Evolutionary conservation across 1,284 basidiomycete genomes (phyloP).

Genomic region (Ceratobasidium papillatum): DNA sequence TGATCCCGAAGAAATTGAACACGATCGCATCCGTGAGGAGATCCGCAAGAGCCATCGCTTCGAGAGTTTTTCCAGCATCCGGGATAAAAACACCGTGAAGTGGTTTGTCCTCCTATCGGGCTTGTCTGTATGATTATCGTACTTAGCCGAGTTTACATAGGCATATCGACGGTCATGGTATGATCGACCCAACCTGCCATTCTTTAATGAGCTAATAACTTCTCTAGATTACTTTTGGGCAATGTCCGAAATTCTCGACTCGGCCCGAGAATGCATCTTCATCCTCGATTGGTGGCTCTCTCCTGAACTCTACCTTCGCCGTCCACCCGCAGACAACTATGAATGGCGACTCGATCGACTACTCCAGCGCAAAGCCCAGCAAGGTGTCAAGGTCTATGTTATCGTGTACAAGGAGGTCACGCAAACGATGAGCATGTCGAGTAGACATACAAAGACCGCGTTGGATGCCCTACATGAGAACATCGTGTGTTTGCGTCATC

Average conservation of each 20-base stretch:
- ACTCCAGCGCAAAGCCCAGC: conserved; percentile 84
- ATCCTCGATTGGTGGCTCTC: conserved; percentile 89
- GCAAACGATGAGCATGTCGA: conserved; percentile 88
- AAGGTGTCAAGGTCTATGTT: conserved; percentile 90
- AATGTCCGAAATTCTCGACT: conserved; percentile 85
- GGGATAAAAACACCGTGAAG: conserved; percentile 79
- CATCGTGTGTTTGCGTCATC: conserved; percentile 74
- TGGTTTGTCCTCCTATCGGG: conserved; percentile 63
- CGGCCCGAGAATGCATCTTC: conserved; percentile 78
- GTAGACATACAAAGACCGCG: conserved; percentile 84
- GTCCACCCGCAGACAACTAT: conserved; percentile 82
- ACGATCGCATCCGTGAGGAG: conserved; percentile 70
- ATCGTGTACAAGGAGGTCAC: conserved; percentile 93
- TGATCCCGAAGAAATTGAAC: conserved; percentile 69
- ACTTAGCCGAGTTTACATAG: conserved; percentile 1
- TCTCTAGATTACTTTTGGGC: conserved; percentile 86
- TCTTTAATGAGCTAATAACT: neutral
- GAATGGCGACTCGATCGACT: conserved; percentile 89
- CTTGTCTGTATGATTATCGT: conserved; percentile 50
- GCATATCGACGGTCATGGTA: conserved; percentile 40
- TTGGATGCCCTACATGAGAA: conserved; percentile 87
- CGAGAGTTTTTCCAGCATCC: conserved; percentile 79
- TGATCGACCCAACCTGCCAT: neutral
- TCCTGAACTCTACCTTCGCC: conserved; percentile 89
- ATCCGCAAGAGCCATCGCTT: conserved; percentile 86